Base-by-base conservation (phyloP, 345 rosid species). In the Salix arbutifolia region DNA sequence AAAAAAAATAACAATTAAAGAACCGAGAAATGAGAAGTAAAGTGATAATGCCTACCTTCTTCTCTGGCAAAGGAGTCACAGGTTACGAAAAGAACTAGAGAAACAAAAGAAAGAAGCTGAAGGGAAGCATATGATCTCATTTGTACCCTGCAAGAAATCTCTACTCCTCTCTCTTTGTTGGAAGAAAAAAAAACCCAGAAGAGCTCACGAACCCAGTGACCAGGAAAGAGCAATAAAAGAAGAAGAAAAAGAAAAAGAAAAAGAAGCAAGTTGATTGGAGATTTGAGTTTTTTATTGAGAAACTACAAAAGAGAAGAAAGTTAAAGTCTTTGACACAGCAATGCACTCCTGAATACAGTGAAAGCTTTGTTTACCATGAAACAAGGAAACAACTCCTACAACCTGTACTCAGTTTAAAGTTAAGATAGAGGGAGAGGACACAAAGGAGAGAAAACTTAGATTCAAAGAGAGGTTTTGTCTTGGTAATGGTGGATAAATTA, bases 381-480 rank as follows among this genome's bases (percentile, higher is more conserved):
- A 31, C 9, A 44, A 81, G 77, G 72, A 74, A 62, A 65, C 70
- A 61, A 23, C 66, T 62, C 25, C 12, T 65, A 48, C 72, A 71
- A 70, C 84, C 1, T 68, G 17, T 37, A 56, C 31, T 31, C 65
- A 14, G 40, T 60, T 79, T 66, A 75, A 58, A 46, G 52, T 4
- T 14, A 14, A 35, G 52, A 46, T 4, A 16, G 18, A 69, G 52
- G 42, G 31, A 30, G 38, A 67, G 56, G 50, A 67, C 66, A 26
- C 62, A 64, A 21, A 52, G 26, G 67, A 74, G 79, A 73, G 65
- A 56, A 56, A 80, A 83, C 91, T 89, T 90, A 87, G 89, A 90
- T 88, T 94, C 86, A 86, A 91, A 92, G 94, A 88, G 88, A 90
- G 86, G 90, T 11, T 12, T 11, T 42, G 46, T 42, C 37, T 35